Evolutionary conservation across 1,284 basidiomycete species (phyloP), one percentile per base, ranked within the genome.

Genomic region (Ustilago tritici): DNA sequence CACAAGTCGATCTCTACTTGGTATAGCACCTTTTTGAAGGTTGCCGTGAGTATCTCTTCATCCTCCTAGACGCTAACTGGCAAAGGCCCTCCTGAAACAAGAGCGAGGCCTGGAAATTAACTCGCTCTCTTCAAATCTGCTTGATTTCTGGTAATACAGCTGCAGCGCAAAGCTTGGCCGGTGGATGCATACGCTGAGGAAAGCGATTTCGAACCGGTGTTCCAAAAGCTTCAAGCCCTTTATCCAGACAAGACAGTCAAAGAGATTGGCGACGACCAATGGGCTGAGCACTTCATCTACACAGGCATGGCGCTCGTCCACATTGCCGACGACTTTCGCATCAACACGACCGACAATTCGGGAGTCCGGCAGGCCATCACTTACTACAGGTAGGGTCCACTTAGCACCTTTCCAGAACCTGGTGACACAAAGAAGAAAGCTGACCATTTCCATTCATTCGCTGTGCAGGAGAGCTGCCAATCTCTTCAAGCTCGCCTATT

Each of bases 151-250:
- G 34, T 34, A 14, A 7, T 1, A 19, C 34, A 70, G 67, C 40
- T 76, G 50, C 61, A 71, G 62, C 52, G 68, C 3, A 67, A 71
- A 17, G 67, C 73, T 3, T 76, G 64, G 64, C 73, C 73, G 38
- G 65, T 76, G 5, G 73, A 76, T 34, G 38, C 17, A 9, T 76
- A 59, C 14, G 73, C 68, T 4, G 61, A 64, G 10, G 65, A 40
- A n/a, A 35, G 38, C 23, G 75, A 77, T 49, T 77, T 77, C 55
- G 61, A 54, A 2, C 60, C 70, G 31, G 59, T 77, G 38, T 70
- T 77, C 17, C 41, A 56, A 17, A 17, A 49, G 43, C 61, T 77
- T 23, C 40, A 56, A 31, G 63, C 23, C 6, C 40, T 41, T 14
- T 70, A 61, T 36, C 66, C 75, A 7, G 28, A 59, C 35, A 57